Evolutionary conservation across 176 grass and related monocot species (phyloP), one percentile per base, ranked within the genome.

Genomic region (Avena atlantica): DNA sequence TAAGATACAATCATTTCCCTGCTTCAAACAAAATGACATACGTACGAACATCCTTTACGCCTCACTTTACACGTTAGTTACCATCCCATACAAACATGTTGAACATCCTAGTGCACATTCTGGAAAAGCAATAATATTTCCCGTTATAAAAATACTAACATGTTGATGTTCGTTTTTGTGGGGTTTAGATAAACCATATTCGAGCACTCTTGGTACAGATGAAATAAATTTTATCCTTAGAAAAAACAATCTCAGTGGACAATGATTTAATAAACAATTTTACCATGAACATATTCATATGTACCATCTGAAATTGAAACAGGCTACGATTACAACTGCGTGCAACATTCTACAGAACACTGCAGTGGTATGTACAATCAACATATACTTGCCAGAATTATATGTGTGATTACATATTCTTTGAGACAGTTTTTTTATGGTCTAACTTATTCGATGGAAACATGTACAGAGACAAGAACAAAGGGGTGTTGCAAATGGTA

Each of bases 311-410:
- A 52, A 52, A 82, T 40, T 40, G 48, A 76, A 85, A 89, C 90
- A 95, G 88, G 90, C 91, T 69, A 95, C 80, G 0, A 92, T 95
- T 44, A 95, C 89, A 9, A 92, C 80, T 50, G 86, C 27, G 6
- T 90, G 86, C 42, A 95, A 92, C 70, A 89, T 92, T 65, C 48
- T 95, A 9, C 90, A 92, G 49, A 92, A 95, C 73, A 92, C 83
- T 7, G 88, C 86, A 19, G 93, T 95, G 90, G 90, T 92, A 89
- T 17, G 45, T 73, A 65, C 19, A 45, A 44, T 12, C 24, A 17
- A 55, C 61, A 36, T 34, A 21, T 57, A 13, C 49, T 50, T 9
- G 58, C 25, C 9, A 2, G 55, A 2, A 14, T 73, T 9, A 25
- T 63, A 51, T 50, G 0, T 50, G 0, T 83, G 20, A 84, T 19